phyloP scores from a whole-genome alignment of 768 basidiomycete species.

The Lanmaoa pseudosensibilis region DNA sequence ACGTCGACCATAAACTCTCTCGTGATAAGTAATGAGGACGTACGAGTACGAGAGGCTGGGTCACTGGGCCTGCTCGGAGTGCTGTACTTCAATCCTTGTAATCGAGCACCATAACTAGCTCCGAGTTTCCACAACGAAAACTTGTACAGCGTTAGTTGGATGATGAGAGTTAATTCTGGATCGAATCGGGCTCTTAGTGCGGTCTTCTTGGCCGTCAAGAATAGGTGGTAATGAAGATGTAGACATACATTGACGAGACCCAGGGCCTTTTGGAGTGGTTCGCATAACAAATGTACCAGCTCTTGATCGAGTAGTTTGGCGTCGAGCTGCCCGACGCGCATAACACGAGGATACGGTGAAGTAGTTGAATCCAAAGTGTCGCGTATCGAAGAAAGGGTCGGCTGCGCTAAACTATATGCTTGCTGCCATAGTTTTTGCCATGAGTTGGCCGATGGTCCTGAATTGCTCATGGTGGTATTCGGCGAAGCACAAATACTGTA shows the following conservation, averaged over 20 bases:
- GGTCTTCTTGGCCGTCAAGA: conserved; percentile 41
- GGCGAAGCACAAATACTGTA: neutral
- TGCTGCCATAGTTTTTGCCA: conserved; percentile 51
- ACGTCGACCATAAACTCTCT: neutral
- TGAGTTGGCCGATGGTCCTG: conserved; percentile 6
- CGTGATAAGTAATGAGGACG: conserved; percentile 3
- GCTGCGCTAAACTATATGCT: conserved; percentile 63
- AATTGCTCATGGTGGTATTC: conserved; percentile 16
- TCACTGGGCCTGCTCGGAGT: conserved; percentile 13
- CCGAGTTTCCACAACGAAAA: conserved; percentile 80
- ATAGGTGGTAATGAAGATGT: neutral
- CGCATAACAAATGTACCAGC: conserved; percentile 75
- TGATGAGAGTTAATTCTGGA: conserved; percentile 69
- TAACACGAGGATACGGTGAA: conserved; percentile 46
- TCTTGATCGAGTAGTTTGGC: conserved; percentile 89
- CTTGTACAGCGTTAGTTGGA: conserved; percentile 74
- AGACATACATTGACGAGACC: conserved; percentile 61
- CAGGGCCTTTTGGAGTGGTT: conserved; percentile 76
- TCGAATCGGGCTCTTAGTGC: conserved; percentile 62
- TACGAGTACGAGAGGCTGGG: conserved; percentile 22
- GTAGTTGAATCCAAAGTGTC: conserved; percentile 35
- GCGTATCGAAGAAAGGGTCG: conserved; percentile 49
- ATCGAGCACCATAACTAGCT: conserved; percentile 78
- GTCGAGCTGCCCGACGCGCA: conserved; percentile 90
- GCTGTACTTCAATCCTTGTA: conserved; percentile 74